Evolutionary conservation across 1,284 basidiomycete genomes (phyloP), one percentile per base, ranked within the genome.

Genomic region (Cutaneotrichosporon cutaneum): DNA sequence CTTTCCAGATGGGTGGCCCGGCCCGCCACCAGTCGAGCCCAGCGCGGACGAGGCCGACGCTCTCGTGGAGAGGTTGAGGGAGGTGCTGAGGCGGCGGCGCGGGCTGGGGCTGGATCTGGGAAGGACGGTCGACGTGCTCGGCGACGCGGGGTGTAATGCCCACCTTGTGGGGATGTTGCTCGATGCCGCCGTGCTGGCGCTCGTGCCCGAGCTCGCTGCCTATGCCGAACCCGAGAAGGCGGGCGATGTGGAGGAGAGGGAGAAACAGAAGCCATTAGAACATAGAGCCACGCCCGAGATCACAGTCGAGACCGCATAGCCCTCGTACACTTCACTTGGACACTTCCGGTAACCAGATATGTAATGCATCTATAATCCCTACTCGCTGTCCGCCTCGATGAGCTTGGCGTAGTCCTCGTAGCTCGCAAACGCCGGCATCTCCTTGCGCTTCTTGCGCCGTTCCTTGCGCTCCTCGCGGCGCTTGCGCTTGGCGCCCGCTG

Each of bases 331-430:
- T 42, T 54, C 21, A 51, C 18, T 27, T n/a, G 14, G 11, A 30
- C 14, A 22, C 22, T 39, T n/a, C 14, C 21, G 32, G 35, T 4
- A 54, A 18, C n/a, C 21, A 54, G 21, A 26, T 30, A 16, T 54
- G 32, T 47, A 48, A 47, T 58, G 47, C 47, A 58, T 58, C 56
- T 58, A 58, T 45, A 35, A 36, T 39, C 8, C 52, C 52, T 54
- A 36, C 56, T 51, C 56, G 47, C 90, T 89, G 16, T 76, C 81
- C 62, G 88, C 89, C 73, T 95, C 93, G 67, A 98, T 94, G 83
- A 98, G 84, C 79, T 86, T 89, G 54, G 90, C 90, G 73, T 96
- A 99, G 70, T 97, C 95, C 66, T 98, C 95, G 68, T 95, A 95
- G 74, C 87, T 90, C 2, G 92, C 95, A 72, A 99, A 97, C 32